Base-by-base conservation (phyloP, 2,329 filamentous ascomycete genomes). In the Ascosphaera pollenicola region DNA sequence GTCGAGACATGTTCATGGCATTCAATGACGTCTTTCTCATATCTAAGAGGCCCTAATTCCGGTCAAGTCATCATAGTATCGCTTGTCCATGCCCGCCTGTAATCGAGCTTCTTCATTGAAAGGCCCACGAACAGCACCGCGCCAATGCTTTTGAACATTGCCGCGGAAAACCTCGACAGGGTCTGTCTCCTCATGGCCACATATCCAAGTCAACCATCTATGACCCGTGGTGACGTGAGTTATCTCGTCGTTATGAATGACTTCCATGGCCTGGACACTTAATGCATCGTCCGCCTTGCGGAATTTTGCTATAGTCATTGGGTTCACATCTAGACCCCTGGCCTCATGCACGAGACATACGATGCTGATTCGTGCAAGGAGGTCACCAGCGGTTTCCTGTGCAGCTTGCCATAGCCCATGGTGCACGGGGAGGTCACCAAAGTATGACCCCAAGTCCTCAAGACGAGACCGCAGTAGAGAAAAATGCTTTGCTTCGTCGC, bases 191-290 rank as follows among this genome's bases (percentile, higher is more conserved):
- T 64, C 62, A 36, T 63, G 55, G 21, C 55, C 49, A 38, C 62
- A 64, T 17, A 64, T 63, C 62, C 62, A 64, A 2, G 53, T 59
- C 31, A 64, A 41, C 62, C 62, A 64, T 26, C 61, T 48, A 42
- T 64, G 61, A 3, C 61, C 62, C 3, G 61, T 63, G 0, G 62
- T 64, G 16, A 64, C 61, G 43, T 64, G 62, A 0, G 62, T 64
- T 34, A 64, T 63, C 45, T 64, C 62, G 35, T 64, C 62, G 38
- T 62, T 63, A 39, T 64, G 62, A 24, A 64, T 64, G 17, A 64
- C 49, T 28, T 57, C 56, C 40, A 64, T 43, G 2, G 50, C 49
- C 8, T 57, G 51, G 11, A 63, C 60, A 38, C 60, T 64, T 32
- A 32, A 32, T n/a, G 30, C 30, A 32, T 64, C 62, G 2, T 48